A percentile compares a stretch with the other conserved stretches of the same genome.
Conservation (phyloP, 1,284 basidiomycete species). For the Cerioporus squamosus region DNA sequence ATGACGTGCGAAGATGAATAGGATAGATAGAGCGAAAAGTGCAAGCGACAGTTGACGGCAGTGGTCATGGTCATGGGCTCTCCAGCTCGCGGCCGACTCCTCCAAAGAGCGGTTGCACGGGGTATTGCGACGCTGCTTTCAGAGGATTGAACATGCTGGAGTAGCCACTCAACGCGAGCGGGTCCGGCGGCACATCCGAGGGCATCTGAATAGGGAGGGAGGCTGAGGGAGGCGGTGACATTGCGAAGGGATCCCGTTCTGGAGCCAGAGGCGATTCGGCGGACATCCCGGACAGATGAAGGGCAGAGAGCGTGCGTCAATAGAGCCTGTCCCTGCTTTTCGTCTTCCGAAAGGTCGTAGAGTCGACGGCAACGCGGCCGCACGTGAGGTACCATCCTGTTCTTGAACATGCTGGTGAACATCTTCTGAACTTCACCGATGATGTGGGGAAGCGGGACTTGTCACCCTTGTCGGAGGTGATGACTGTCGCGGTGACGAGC, state of each 20-base stretch:
- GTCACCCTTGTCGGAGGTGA: conserved; percentile 18
- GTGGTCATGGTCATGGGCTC: neutral
- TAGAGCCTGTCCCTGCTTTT: conserved; percentile 11
- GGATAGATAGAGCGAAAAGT: neutral
- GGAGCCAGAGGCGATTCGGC: conserved; percentile 1
- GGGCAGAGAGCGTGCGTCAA: conserved; percentile 19
- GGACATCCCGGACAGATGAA: conserved; percentile 8
- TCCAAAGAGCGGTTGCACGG: conserved; percentile 17
- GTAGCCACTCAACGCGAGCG: conserved; percentile 17
- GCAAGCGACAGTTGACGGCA: neutral
- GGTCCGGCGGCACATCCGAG: conserved; percentile 2
- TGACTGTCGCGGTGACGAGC: conserved; percentile 18
- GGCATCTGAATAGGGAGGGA: neutral
- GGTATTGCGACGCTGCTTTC: conserved; percentile 18
- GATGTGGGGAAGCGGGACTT: conserved; percentile 18
- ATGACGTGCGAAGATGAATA: neutral
- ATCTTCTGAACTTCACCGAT: conserved; percentile 24
- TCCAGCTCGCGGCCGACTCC: conserved; percentile 1
- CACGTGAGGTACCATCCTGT: conserved; percentile 3
- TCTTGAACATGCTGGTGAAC: conserved; percentile 26
- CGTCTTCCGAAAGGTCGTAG: conserved; percentile 14
- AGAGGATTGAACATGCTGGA: conserved; percentile 23
- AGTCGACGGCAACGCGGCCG: neutral
- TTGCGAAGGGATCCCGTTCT: conserved; percentile 21
- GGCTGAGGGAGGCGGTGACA: conserved; percentile 13